phyloP scores from a whole-genome alignment of 148 eudicot species.

The Cornus controversa region DNA sequence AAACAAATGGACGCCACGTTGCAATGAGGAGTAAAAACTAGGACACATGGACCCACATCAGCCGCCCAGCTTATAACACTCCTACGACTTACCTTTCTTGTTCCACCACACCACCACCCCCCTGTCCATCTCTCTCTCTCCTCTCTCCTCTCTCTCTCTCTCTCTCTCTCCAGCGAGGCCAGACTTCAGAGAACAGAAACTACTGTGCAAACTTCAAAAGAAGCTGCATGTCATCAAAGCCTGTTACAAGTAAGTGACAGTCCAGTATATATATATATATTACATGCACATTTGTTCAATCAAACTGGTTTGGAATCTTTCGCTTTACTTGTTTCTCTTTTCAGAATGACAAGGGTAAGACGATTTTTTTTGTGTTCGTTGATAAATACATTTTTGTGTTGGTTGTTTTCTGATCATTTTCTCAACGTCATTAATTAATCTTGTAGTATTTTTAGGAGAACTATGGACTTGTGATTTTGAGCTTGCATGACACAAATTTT shows the following conservation, averaged over 20 bases:
- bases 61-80: constrained; percentile 6
- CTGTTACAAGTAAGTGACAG: constrained; percentile 1
- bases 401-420: no score
- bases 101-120: background rate
- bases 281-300: background rate
- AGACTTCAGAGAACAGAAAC: background rate
- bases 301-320: background rate
- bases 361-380: no score
- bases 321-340: no score
- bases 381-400: no score
- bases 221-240: background rate
- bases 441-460: background rate
- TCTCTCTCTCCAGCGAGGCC: constrained; percentile 7
- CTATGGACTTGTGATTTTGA: background rate
- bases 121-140: background rate
- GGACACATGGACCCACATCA: constrained; percentile 9
- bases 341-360: no score
- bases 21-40: background rate
- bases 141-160: constrained; percentile 1
- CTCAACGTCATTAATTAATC: background rate
- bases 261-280: background rate
- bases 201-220: background rate
- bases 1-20: constrained; percentile 11
- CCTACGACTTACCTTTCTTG: background rate
- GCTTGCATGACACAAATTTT: no score